phyloP scores from a whole-genome alignment of 164 flowering plant species.

The Brasenia schreberi region DNA sequence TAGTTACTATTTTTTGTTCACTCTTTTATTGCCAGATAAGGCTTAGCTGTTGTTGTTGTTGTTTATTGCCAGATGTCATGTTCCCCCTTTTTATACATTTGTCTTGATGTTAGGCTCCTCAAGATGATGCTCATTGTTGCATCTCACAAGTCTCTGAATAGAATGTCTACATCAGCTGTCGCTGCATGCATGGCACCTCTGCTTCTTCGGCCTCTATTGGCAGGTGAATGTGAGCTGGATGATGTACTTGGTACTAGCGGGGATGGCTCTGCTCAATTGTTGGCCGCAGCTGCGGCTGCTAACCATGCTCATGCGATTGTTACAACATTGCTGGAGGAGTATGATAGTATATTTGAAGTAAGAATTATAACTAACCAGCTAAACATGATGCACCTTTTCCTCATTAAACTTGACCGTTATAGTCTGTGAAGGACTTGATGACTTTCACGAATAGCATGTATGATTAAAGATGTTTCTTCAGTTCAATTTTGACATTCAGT shows the following conservation, averaged over 20 bases:
- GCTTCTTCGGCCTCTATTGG: constrained; percentile 92
- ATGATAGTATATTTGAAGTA: constrained; percentile 78
- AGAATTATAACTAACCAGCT: constrained; percentile 5
- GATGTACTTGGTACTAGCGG: constrained; percentile 66
- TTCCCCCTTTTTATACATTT: constrained; percentile 4
- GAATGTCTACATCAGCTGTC: constrained; percentile 91
- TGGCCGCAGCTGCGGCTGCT: constrained; percentile 99
- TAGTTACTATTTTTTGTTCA: not conserved
- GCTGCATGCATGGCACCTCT: constrained; percentile 99
- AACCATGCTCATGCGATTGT: constrained; percentile 98
- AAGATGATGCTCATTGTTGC: constrained; percentile 90
- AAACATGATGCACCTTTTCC: not conserved
- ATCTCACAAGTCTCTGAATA: constrained; percentile 58
- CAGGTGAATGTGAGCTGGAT: constrained; percentile 87
- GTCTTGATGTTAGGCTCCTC: constrained; percentile 46
- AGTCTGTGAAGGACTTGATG: too few species aligned
- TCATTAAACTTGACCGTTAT: too few species aligned
- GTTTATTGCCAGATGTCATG: not conserved
- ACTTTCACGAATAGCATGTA: too few species aligned
- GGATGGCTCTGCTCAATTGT: constrained; percentile 84
- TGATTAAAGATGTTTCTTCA: too few species aligned
- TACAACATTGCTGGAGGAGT: constrained; percentile 77
- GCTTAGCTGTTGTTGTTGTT: too few species aligned
- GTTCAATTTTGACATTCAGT: too few species aligned
- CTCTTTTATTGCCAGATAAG: not conserved